Percentiles rank a stretch among this genome's conserved stretches.
These are phyloP conservation scores for Cucurbita moschata DNA, from an alignment of 306 rosid genomes.

Conservation along the genomic window DNA sequence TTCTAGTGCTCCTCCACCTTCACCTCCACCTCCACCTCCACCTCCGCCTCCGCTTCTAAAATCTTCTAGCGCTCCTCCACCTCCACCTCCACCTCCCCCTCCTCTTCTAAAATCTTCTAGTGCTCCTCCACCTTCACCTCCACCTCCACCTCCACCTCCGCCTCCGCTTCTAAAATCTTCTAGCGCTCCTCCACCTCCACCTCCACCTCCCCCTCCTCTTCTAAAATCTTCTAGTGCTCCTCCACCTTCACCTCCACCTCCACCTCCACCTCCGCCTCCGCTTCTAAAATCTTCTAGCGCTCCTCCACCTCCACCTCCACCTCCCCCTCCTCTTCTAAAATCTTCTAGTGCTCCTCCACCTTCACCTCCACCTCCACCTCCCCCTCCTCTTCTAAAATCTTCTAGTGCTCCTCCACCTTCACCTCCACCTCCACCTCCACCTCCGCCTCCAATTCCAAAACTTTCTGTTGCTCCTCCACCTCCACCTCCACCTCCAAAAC, in stretches of 20 bases:
- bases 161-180: conserved; percentile 12
- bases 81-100: conserved; percentile 19
- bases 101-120: conserved; percentile 10
- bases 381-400: conserved; percentile 6
- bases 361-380: conserved; percentile 14
- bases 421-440: background rate
- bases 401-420: conserved; percentile 22
- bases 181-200: conserved; percentile 18
- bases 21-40: conserved; percentile 20
- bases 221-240: conserved; percentile 14
- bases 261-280: background rate
- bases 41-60: background rate
- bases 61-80: conserved; percentile 9
- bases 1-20: conserved; percentile 10
- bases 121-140: conserved; percentile 22
- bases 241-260: conserved; percentile 22
- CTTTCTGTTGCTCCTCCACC: conserved; percentile 19
- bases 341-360: conserved; percentile 20
- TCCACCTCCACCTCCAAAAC: background rate
- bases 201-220: background rate
- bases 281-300: background rate
- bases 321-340: conserved; percentile 11
- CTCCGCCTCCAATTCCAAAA: conserved; percentile 3
- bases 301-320: conserved; percentile 16
- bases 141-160: conserved; percentile 10